Percentiles rank a stretch among this genome's conserved stretches.
Evolutionary conservation across 2,329 filamentous ascomycete genomes (phyloP).

Genomic region (Fusarium concolor): DNA sequence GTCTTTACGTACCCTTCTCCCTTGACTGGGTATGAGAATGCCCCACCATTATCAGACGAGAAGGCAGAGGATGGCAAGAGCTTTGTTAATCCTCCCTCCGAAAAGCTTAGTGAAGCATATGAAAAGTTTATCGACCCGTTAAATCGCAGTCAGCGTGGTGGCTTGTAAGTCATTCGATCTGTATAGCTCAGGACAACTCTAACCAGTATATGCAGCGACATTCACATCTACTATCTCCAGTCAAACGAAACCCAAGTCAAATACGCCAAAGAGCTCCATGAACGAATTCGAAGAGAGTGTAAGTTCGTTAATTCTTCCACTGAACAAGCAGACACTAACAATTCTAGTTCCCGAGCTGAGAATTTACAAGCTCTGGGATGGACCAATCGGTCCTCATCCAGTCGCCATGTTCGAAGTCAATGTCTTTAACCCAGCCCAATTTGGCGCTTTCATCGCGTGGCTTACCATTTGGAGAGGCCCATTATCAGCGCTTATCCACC

Average conservation of each 20-base stretch:
- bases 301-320: slow-evolving; percentile 43
- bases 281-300: slow-evolving; percentile 85
- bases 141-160: slow-evolving; percentile 72
- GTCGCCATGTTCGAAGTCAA: slow-evolving; percentile 95
- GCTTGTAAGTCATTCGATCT: slow-evolving; percentile 76
- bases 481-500: slow-evolving; percentile 82
- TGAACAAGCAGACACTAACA: background rate
- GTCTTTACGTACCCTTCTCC: slow-evolving; percentile 57
- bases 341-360: slow-evolving; percentile 81
- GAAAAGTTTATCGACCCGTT: slow-evolving; percentile 75
- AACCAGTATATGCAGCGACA: slow-evolving; percentile 62
- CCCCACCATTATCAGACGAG: slow-evolving; percentile 68
- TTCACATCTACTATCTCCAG: slow-evolving; percentile 87
- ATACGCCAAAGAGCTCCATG: slow-evolving; percentile 79
- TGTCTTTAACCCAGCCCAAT: slow-evolving; percentile 84
- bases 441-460: slow-evolving; percentile 90
- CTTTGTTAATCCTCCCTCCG: slow-evolving; percentile 72
- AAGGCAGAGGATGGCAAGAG: slow-evolving; percentile 81
- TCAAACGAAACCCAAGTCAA: slow-evolving; percentile 69
- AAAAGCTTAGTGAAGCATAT: slow-evolving; percentile 75
- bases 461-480: slow-evolving; percentile 84
- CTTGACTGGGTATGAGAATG: slow-evolving; percentile 66
- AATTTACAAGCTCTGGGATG: slow-evolving; percentile 82
- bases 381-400: slow-evolving; percentile 83
- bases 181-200: too few species aligned